phyloP scores from a whole-genome alignment of 225 moss, liverwort and hornwort genomes.

The Marchantia polymorpha region DNA sequence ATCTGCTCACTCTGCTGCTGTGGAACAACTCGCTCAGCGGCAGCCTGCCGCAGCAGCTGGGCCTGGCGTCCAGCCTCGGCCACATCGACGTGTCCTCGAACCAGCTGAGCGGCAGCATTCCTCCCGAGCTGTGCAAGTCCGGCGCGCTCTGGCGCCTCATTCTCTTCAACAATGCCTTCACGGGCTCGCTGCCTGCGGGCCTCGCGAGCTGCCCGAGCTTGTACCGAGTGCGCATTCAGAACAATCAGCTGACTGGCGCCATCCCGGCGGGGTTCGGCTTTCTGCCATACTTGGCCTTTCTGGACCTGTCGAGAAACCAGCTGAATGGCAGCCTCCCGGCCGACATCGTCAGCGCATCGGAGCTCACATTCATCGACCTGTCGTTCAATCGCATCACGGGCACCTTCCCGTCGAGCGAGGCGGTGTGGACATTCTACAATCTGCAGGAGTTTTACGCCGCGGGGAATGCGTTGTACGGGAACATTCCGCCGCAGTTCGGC shows the following conservation, averaged over 20 bases:
- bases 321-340: constrained; percentile 37
- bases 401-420: constrained; percentile 30
- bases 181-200: constrained; percentile 31
- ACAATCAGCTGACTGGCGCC: constrained; percentile 38
- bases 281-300: constrained; percentile 27
- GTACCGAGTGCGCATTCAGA: constrained; percentile 42
- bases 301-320: constrained; percentile 45
- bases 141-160: constrained; percentile 46
- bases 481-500: constrained; percentile 37
- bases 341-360: constrained; percentile 42
- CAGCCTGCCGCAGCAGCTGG: constrained; percentile 41
- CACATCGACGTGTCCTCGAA: constrained; percentile 42
- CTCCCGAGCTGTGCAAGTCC: constrained; percentile 43
- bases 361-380: constrained; percentile 42
- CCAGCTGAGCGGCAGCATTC: constrained; percentile 30
- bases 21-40: constrained; percentile 48
- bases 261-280: constrained; percentile 42
- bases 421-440: constrained; percentile 44
- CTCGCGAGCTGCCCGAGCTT: constrained; percentile 44
- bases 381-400: constrained; percentile 37
- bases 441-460: constrained; percentile 36
- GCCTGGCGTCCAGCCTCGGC: constrained; percentile 44
- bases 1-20: constrained; percentile 41
- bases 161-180: constrained; percentile 45
- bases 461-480: constrained; percentile 32